Conservation (phyloP, 2,329 filamentous ascomycete genomes). For the Kalaharituber pfeilii region DNA sequence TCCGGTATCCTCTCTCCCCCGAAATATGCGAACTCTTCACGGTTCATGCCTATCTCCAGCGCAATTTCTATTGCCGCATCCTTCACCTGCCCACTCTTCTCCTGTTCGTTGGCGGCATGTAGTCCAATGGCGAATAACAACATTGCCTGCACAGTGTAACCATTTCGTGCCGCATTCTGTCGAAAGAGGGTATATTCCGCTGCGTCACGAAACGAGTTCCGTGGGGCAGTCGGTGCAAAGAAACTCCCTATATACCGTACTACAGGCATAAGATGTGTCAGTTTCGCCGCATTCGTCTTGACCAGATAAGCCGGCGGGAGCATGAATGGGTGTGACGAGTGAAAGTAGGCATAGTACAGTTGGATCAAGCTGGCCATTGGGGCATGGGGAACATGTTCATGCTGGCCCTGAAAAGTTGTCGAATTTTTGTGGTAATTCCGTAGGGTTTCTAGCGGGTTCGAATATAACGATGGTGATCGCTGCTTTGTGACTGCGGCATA, state of each 20-base stretch:
- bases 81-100: conserved; percentile 50
- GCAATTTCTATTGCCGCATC: conserved; percentile 52
- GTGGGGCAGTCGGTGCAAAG: conserved; percentile 25
- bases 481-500: neutral
- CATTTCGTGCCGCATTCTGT: conserved; percentile 34
- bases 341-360: conserved; percentile 26
- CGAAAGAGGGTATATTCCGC: conserved; percentile 37
- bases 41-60: conserved; percentile 59
- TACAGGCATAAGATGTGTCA: conserved; percentile 27
- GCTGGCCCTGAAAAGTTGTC: conserved; percentile 18
- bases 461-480: neutral
- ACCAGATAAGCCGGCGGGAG: conserved; percentile 21
- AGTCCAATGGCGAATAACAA: conserved; percentile 60
- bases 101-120: conserved; percentile 57
- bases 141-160: conserved; percentile 58
- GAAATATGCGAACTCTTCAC: conserved; percentile 46
- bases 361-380: conserved; percentile 23
- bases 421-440: conserved; percentile 18
- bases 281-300: conserved; percentile 16
- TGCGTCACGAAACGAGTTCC: conserved; percentile 41
- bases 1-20: conserved; percentile 36
- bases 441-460: conserved; percentile 18
- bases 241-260: conserved; percentile 27
- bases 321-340: conserved; percentile 21
- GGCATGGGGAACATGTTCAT: conserved; percentile 17